Conservation (phyloP, 768 basidiomycete species). For the Agaricus blazei region DNA sequence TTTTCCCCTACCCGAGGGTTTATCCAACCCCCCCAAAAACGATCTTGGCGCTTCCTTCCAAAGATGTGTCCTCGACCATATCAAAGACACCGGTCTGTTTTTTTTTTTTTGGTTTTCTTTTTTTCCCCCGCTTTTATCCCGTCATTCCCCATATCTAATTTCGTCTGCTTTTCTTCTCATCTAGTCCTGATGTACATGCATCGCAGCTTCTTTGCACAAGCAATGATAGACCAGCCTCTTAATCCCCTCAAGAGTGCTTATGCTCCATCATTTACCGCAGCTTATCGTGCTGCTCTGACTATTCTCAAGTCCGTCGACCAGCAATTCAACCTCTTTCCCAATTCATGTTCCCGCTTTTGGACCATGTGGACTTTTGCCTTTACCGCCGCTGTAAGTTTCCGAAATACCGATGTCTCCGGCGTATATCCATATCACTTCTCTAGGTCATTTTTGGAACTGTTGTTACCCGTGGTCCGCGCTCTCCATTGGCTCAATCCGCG, state of each 20-base stretch:
- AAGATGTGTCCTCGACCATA: slow-evolving; percentile 43
- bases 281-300: slow-evolving; percentile 52
- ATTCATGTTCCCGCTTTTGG: slow-evolving; percentile 52
- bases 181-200: slow-evolving; percentile 60
- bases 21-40: slow-evolving; percentile 25
- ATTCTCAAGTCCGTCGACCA: slow-evolving; percentile 48
- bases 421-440: not conserved
- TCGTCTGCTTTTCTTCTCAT: too few relatives aligned
- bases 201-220: slow-evolving; percentile 66
- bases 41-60: slow-evolving; percentile 37
- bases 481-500: slow-evolving; percentile 60
- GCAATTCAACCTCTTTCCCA: slow-evolving; percentile 42
- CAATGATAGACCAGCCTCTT: slow-evolving; percentile 59
- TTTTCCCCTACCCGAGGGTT: slow-evolving; percentile 47
- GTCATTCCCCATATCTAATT: not conserved
- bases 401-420: not conserved
- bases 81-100: slow-evolving; percentile 41
- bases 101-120: too few relatives aligned
- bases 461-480: slow-evolving; percentile 67
- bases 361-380: slow-evolving; percentile 58
- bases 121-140: slow-evolving; percentile 7
- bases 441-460: slow-evolving; percentile 79
- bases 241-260: slow-evolving; percentile 66
- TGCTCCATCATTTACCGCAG: slow-evolving; percentile 59
- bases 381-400: slow-evolving; percentile 40